A percentile compares a stretch with the other conserved stretches of the same genome.
These are phyloP conservation scores for Hyaloperonospora arabidopsidis DNA, from an alignment of 352 stramenopile species.

Conservation along the genomic window DNA sequence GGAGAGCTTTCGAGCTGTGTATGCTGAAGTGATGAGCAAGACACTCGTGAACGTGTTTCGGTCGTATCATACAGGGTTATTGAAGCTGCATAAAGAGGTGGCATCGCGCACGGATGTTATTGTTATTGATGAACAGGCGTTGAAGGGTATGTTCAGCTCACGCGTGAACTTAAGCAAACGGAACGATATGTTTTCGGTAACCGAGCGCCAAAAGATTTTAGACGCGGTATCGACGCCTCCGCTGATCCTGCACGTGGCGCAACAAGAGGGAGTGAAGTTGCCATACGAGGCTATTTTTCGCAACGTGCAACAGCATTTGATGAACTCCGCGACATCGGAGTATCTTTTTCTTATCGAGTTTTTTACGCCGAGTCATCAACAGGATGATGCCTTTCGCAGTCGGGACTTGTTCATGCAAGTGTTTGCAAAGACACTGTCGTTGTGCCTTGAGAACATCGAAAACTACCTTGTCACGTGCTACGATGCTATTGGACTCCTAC, in stretches of 20 bases:
- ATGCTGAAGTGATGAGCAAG: slow-evolving; percentile 96
- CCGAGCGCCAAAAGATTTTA: slow-evolving; percentile 87
- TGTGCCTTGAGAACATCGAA: slow-evolving; percentile 95
- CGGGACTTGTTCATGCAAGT: slow-evolving; percentile 91
- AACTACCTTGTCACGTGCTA: slow-evolving; percentile 97
- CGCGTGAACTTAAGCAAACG: slow-evolving; percentile 93
- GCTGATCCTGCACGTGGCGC: slow-evolving; percentile 92
- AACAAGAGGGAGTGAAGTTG: slow-evolving; percentile 87
- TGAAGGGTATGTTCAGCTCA: slow-evolving; percentile 80
- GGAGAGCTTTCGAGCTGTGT: slow-evolving; percentile 92
- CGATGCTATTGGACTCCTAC: slow-evolving; percentile 94
- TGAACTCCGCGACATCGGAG: slow-evolving; percentile 96
- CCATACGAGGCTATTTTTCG: slow-evolving; percentile 96
- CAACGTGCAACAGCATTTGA: slow-evolving; percentile 94
- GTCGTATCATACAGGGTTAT: slow-evolving; percentile 92
- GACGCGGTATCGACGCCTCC: slow-evolving; percentile 71
- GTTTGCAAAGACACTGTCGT: slow-evolving; percentile 92
- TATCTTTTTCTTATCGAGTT: slow-evolving; percentile 95
- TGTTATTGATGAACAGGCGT: slow-evolving; percentile 90
- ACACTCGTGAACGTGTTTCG: slow-evolving; percentile 93
- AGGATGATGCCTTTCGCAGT: slow-evolving; percentile 51
- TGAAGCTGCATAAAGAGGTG: slow-evolving; percentile 92
- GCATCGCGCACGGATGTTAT: slow-evolving; percentile 91
- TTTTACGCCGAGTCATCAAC: slow-evolving; percentile 76
- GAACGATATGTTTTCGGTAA: slow-evolving; percentile 91